Evolutionary conservation across 257 asterid species (phyloP), one percentile per base, ranked within the genome.

Genomic region (Ocimum tenuiflorum): DNA sequence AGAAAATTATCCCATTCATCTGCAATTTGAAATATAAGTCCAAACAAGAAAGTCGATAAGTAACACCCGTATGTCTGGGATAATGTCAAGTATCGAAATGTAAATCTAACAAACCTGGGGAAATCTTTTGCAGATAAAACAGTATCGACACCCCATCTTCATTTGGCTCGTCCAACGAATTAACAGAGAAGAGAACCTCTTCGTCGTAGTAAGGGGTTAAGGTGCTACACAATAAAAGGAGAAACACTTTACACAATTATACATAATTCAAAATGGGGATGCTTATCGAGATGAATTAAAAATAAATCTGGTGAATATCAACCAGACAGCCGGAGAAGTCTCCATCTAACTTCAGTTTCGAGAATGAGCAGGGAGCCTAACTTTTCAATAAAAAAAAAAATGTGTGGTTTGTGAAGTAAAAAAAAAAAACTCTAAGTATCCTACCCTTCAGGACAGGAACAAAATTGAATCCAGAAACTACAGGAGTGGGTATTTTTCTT

Each of bases 121-220:
- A 89, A 69, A 91, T 91, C 81, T 91, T 91, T 68, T 91, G 97
- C 68, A 91, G 75, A 76, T 91, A 91, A 76, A 91, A 91, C 27
- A 91, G 83, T 73, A 89, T 89, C 43, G 98, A 91, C 77, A 91
- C 98, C 61, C 98, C 98, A 78, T 91, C 98, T 75, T 91, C 98
- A 68, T 91, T 91, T 48, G 86, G 91, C 82, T 77, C 63, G 65
- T 85, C 87, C 83, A 91, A 76, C 39, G 65, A 77, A 83, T 89
- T 81, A 57, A 84, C 79, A 42, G 96, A 77, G 82, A 89, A 91
- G 50, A 85, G 88, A 77, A 91, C 98, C 77, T 85, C 96, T 86
- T 91, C 98, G 20, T 84, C 82, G 48, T 2, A 82, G 83, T 91
- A 91, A 47, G 98, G 98, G 68, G 98, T 91, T 69, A 91, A 89